Base-by-base conservation (phyloP, 441 rosid genomes). In the Adansonia rubrostipa region DNA sequence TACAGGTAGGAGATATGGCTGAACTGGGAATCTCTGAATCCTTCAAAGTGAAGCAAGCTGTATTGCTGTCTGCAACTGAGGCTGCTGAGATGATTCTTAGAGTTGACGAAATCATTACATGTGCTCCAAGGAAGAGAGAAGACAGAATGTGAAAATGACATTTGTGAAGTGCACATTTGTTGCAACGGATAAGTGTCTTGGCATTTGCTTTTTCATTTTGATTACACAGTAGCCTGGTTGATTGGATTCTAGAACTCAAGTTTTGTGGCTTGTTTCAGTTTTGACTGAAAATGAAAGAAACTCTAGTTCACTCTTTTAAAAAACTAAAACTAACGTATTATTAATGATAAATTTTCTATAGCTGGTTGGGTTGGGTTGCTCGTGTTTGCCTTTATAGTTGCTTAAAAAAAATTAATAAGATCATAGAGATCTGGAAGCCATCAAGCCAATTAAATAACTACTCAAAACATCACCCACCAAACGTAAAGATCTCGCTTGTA, bases 31-130 rank as follows among this genome's bases (percentile, higher is more conserved):
- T 96, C 77, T 92, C 85, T 28, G 99, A 96, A 85, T 73, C 98
- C 13, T 96, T 94, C 85, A 96, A 94, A 84, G 99, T 96, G 58
- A 96, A 96, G 89, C 99, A 92, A 80, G 98, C 98, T 20, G 86
- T 94, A 74, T 76, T 96, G 81, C 93, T 93, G 20, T 96, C 99
- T 0, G 99, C 99, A 42, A 96, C 99, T 4, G 99, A 96, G 86
- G 99, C 99, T 47, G 92, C 98, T 2, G 99, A 96, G 91, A 94
- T 96, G 99, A 94, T 94, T 77, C 88, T 96, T 47, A 89, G 98
- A 81, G 99, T 96, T 0, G 99, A 96, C 78, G 93, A 96, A 83
- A 96, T 94, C 84, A 96, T 96, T 77, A 92, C 95, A 28, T 92
- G 97, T 85, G 98, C 99, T 28, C 99, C 99, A 1, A 84, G 99